Conservation (phyloP, 352 stramenopile genomes). For the Phytophthora foliorum region DNA sequence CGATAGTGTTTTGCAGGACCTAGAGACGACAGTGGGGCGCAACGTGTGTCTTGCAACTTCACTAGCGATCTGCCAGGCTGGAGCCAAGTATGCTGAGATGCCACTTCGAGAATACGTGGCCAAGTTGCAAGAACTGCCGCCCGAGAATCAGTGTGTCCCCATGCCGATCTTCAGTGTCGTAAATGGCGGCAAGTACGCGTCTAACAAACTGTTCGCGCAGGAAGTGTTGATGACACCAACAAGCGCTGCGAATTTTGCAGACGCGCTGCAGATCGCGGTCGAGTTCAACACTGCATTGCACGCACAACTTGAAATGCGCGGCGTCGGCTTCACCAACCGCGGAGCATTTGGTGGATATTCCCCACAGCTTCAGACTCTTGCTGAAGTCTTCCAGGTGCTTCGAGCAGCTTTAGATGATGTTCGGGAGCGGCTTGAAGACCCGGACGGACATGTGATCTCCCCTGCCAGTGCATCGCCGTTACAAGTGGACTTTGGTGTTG, state of each 20-base stretch:
- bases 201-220: conserved; percentile 76
- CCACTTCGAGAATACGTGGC: conserved; percentile 68
- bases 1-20: conserved; percentile 43
- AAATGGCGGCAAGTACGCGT: conserved; percentile 69
- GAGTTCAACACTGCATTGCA: conserved; percentile 57
- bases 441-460: conserved; percentile 31
- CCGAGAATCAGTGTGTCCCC: conserved; percentile 60
- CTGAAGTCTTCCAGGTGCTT: conserved; percentile 70
- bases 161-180: conserved; percentile 83
- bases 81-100: conserved; percentile 65
- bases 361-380: conserved; percentile 65
- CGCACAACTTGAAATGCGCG: conserved; percentile 56
- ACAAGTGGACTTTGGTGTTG: conserved; percentile 63
- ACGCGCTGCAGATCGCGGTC: conserved; percentile 66
- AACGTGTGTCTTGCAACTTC: conserved; percentile 73
- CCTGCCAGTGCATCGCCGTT: conserved; percentile 50
- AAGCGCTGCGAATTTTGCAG: conserved; percentile 64
- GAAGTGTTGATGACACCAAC: conserved; percentile 69
- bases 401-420: conserved; percentile 60
- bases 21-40: conserved; percentile 60
- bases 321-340: conserved; percentile 68
- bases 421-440: conserved; percentile 41
- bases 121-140: conserved; percentile 48
- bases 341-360: conserved; percentile 71
- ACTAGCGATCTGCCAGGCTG: conserved; percentile 68